Evolutionary conservation across 2,329 filamentous ascomycete genomes (phyloP), one percentile per base, ranked within the genome.

Genomic region (Diaporthe vexans): DNA sequence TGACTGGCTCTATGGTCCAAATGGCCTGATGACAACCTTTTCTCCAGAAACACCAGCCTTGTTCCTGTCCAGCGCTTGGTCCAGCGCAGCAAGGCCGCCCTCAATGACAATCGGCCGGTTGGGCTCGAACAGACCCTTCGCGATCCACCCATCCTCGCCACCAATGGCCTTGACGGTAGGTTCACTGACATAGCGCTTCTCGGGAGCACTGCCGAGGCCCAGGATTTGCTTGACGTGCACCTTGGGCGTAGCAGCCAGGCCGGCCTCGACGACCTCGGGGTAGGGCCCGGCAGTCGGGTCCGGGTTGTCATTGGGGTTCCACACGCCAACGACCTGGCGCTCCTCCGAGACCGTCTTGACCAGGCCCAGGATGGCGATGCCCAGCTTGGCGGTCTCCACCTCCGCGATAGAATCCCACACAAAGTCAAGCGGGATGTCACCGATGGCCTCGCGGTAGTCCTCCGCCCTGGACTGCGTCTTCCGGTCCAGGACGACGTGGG

Each of bases 331-430:
- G 19, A 81, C 77, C 10, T 77, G 72, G 59, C 76, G 76, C 37
- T 73, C 67, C n/a, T 76, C 58, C 5, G 75, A 78, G 59, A 74
- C 61, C 78, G 79, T 75, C 13, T 69, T 69, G 0, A 33, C 72
- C 9, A 78, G 61, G 15, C 46, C 48, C 46, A 68, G n/a, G 19
- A 81, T 80, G 74, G 80, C 67, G 19, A 83, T 79, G 4, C 80
- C 81, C 15, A 82, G 76, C 10, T 35, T 57, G 52, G 82, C 81
- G 10, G 81, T 83, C 3, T 77, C 77, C 51, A 74, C 70, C 15
- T 72, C 52, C 3, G 81, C 80, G 56, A 83, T 83, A 19, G 79
- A 58, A 58, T 83, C 82, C 58, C 78, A 81, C 19, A 83, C 79
- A 52, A 81, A 81, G 7, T 77, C 77, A 26, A 82, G 69, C 0